Percentiles rank a stretch among this genome's conserved stretches.
Conservation (phyloP, 2,329 filamentous ascomycete genomes). For the Fusarium poae region DNA sequence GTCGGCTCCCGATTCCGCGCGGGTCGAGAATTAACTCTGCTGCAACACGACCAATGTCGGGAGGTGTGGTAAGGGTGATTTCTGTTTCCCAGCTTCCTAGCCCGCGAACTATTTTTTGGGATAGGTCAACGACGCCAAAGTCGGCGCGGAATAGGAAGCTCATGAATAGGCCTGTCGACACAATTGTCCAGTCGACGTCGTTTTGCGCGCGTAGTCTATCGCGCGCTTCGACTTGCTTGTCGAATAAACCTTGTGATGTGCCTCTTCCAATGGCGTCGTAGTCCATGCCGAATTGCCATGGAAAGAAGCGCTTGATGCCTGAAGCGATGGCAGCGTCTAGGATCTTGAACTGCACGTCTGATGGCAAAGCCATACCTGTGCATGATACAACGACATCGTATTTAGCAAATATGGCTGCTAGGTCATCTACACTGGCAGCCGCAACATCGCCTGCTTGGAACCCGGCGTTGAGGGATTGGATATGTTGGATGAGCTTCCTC, state of each 20-base stretch:
- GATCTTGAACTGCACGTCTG: slow-evolving; percentile 70
- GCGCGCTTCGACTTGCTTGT: slow-evolving; percentile 74
- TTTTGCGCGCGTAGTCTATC: slow-evolving; percentile 62
- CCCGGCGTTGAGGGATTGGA: slow-evolving; percentile 56
- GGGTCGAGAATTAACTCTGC: slow-evolving; percentile 67
- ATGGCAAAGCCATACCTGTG: slow-evolving; percentile 69
- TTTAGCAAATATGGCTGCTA: slow-evolving; percentile 58
- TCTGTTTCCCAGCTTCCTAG: slow-evolving; percentile 72
- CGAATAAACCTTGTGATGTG: slow-evolving; percentile 73
- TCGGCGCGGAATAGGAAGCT: slow-evolving; percentile 74
- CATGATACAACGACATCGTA: slow-evolving; percentile 71
- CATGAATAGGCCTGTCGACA: slow-evolving; percentile 78
- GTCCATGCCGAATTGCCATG: slow-evolving; percentile 81
- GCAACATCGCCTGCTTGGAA: slow-evolving; percentile 63
- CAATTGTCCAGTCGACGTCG: slow-evolving; percentile 69
- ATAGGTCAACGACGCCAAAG: slow-evolving; percentile 73
- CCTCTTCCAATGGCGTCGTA: slow-evolving; percentile 73
- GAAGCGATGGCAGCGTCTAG: slow-evolving; percentile 67
- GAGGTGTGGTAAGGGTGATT: slow-evolving; percentile 72
- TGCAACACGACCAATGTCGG: slow-evolving; percentile 73
- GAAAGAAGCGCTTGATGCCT: slow-evolving; percentile 67
- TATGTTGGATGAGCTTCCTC: slow-evolving; percentile 50
- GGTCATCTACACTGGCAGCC: slow-evolving; percentile 51
- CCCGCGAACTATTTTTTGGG: slow-evolving; percentile 59
- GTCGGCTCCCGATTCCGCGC: slow-evolving; percentile 52